These are phyloP conservation scores for Aureobasidium mangrovei DNA, from an alignment of 2,329 filamentous ascomycete species.

Conservation along the genomic window DNA sequence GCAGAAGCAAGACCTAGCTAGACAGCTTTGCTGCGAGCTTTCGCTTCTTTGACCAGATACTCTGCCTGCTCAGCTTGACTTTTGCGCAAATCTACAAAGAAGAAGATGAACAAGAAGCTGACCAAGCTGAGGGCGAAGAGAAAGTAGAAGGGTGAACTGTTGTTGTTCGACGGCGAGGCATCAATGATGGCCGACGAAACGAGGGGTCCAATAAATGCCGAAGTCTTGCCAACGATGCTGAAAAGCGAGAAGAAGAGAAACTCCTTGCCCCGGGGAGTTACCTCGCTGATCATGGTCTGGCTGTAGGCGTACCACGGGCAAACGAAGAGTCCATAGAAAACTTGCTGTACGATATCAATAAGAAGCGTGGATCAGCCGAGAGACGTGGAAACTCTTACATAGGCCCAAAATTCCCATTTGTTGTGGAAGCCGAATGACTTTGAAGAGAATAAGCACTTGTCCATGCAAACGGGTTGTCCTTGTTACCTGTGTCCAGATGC, in stretches of 20 bases:
- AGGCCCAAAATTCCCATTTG: constrained; percentile 44
- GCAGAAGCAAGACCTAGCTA: background rate
- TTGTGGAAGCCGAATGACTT: constrained; percentile 44
- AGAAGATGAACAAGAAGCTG: constrained; percentile 45
- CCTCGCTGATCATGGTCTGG: constrained; percentile 62
- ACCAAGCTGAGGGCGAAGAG: constrained; percentile 50
- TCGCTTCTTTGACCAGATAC: constrained; percentile 38
- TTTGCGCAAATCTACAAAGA: constrained; percentile 53
- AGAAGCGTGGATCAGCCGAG: constrained; percentile 8
- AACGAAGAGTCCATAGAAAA: constrained; percentile 56
- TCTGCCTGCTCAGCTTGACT: constrained; percentile 50
- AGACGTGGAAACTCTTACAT: constrained; percentile 15
- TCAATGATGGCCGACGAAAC: constrained; percentile 64
- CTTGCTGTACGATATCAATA: constrained; percentile 25
- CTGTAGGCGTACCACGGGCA: constrained; percentile 64
- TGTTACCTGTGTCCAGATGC: constrained; percentile 42
- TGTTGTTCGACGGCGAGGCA: constrained; percentile 47
- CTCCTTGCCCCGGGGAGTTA: constrained; percentile 59
- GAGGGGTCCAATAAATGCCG: constrained; percentile 58
- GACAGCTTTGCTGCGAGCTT: background rate
- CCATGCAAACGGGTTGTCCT: constrained; percentile 37
- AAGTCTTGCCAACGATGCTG: constrained; percentile 60
- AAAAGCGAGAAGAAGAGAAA: constrained; percentile 64
- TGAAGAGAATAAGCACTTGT: constrained; percentile 44
- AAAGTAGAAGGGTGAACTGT: constrained; percentile 58